Evolutionary conservation across 495 filamentous ascomycete genomes (phyloP).

Genomic region (Xanthoparmelia taractica): DNA sequence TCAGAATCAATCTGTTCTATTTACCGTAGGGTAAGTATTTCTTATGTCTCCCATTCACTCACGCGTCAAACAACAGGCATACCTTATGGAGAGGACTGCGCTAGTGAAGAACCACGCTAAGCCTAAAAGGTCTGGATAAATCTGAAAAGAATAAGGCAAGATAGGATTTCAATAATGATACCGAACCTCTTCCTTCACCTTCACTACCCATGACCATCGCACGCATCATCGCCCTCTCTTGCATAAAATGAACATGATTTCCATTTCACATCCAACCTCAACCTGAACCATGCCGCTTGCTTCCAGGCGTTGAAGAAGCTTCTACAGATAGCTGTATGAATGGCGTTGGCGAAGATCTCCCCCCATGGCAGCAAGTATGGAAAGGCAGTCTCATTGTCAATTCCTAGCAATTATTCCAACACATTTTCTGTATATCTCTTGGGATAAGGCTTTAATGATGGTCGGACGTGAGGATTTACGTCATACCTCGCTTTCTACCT

Average conservation of each 20-base stretch:
- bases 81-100: neutral
- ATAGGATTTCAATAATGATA: neutral
- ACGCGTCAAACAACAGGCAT: neutral
- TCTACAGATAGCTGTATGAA: neutral
- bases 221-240: neutral
- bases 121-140: too few relatives aligned
- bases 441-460: neutral
- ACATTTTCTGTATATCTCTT: neutral
- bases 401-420: neutral
- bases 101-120: neutral
- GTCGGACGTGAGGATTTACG: conserved; percentile 13
- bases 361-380: neutral
- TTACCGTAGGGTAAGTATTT: neutral
- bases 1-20: neutral
- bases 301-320: neutral
- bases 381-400: neutral
- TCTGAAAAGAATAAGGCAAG: too few relatives aligned
- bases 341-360: neutral
- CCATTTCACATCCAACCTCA: neutral
- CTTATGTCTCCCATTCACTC: neutral
- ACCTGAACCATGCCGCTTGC: neutral
- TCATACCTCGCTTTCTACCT: conserved; percentile 12
- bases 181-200: neutral
- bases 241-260: neutral
- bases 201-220: neutral